A percentile compares a stretch with the other conserved stretches of the same genome.
phyloP scores from a whole-genome alignment of 441 rosid genomes.

The Syzygium malaccense region DNA sequence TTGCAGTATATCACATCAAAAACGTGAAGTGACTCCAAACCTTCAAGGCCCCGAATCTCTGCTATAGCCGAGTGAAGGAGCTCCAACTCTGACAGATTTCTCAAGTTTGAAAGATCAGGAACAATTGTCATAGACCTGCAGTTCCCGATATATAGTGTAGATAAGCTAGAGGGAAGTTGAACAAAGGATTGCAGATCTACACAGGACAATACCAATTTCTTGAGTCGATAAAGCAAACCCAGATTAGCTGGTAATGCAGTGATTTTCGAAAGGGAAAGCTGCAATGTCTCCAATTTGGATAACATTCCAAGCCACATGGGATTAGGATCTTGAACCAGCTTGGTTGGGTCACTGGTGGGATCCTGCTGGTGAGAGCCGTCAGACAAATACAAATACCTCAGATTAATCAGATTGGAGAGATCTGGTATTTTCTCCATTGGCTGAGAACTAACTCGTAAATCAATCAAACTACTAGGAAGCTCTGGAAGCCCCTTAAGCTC shows the following conservation, averaged over 20 bases:
- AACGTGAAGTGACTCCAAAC: conserved; percentile 5
- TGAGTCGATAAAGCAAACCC: background rate
- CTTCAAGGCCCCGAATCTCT: conserved; percentile 11
- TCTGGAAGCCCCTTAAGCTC: background rate
- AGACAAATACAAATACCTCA: conserved; percentile 2
- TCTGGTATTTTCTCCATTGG: conserved; percentile 5
- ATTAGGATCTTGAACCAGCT: background rate
- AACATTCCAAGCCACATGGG: background rate
- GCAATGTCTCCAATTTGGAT: conserved; percentile 9
- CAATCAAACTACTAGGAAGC: conserved; percentile 5
- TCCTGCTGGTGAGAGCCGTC: conserved; percentile 4
- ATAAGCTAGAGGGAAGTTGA: conserved; percentile 5
- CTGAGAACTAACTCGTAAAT: conserved; percentile 7
- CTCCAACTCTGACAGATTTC: conserved; percentile 6
- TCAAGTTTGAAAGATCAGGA: conserved; percentile 2
- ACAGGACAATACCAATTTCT: conserved; percentile 3
- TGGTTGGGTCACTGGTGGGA: background rate
- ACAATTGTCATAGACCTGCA: conserved; percentile 8
- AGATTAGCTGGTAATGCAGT: background rate
- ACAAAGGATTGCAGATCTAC: conserved; percentile 3
- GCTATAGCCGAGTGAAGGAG: conserved; percentile 10
- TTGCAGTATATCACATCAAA: conserved; percentile 12
- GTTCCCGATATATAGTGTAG: conserved; percentile 6
- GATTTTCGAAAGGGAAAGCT: background rate
- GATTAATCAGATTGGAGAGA: conserved; percentile 4